Percentiles rank a stretch among this genome's conserved stretches.
phyloP scores from a whole-genome alignment of 495 filamentous ascomycete species.

The Xylaria sp. region DNA sequence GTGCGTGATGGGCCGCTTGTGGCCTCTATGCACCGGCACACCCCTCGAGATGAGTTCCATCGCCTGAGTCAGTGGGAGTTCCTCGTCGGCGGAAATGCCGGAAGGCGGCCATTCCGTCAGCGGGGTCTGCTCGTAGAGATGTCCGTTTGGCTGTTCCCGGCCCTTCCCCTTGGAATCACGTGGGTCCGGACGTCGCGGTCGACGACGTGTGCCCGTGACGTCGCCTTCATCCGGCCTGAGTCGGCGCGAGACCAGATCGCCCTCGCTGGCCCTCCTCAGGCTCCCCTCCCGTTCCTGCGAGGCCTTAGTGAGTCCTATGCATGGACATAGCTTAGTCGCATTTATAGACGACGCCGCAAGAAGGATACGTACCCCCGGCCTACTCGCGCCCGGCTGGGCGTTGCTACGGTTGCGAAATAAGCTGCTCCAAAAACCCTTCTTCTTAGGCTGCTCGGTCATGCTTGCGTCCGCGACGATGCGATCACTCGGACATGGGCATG shows the following conservation, averaged over 20 bases:
- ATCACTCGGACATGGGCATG: conserved; percentile 26
- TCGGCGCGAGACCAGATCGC: conserved; percentile 35
- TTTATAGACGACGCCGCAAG: conserved; percentile 5
- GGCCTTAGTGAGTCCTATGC: conserved; percentile 23
- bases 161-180: conserved; percentile 52
- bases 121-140: conserved; percentile 45
- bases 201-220: conserved; percentile 41
- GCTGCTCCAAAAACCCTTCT: conserved; percentile 48
- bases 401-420: conserved; percentile 46
- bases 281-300: conserved; percentile 39
- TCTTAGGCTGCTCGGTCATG: conserved; percentile 43
- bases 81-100: conserved; percentile 50
- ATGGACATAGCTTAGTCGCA: conserved; percentile 15
- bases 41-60: conserved; percentile 56
- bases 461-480: conserved; percentile 26
- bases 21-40: conserved; percentile 54
- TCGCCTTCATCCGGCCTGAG: conserved; percentile 31
- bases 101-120: conserved; percentile 57
- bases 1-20: conserved; percentile 54
- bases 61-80: conserved; percentile 52
- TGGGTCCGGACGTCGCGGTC: conserved; percentile 49
- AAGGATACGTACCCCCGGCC: conserved; percentile 44
- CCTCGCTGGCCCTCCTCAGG: conserved; percentile 41
- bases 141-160: conserved; percentile 43
- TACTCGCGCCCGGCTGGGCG: conserved; percentile 38